Conservation (phyloP, 768 basidiomycete genomes). For the Mycena pura region DNA sequence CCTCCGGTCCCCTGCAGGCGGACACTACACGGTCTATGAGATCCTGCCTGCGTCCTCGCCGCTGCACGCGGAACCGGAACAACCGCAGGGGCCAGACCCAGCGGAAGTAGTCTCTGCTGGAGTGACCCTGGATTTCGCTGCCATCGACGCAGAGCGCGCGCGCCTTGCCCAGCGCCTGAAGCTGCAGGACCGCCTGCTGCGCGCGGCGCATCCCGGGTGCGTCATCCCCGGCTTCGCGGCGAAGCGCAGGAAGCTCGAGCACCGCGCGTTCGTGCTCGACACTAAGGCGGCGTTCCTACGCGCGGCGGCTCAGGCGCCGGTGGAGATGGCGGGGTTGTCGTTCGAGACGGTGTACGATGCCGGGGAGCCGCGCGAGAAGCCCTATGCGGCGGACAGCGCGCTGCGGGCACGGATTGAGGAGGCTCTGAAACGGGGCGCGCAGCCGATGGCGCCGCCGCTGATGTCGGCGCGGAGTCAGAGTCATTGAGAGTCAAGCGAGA, state of each 20-base stretch:
- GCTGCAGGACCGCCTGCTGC: conserved; percentile 12
- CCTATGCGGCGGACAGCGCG: background rate
- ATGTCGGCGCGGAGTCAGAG: too few species aligned
- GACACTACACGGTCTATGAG: conserved; percentile 14
- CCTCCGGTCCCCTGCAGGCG: too few species aligned
- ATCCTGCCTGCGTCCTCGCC: conserved; percentile 17
- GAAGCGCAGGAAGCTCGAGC: conserved; percentile 1
- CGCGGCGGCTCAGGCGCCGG: background rate
- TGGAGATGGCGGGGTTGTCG: background rate
- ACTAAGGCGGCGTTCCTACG: background rate
- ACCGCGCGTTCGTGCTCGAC: background rate
- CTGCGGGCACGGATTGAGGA: background rate
- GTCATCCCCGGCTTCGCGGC: background rate
- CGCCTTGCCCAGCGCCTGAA: background rate
- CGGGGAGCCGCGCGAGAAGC: background rate
- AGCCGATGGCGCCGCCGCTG: background rate
- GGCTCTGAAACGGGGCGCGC: background rate
- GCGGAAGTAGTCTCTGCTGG: too few species aligned
- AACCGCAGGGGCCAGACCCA: too few species aligned
- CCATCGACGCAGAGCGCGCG: conserved; percentile 4
- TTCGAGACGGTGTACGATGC: conserved; percentile 2
- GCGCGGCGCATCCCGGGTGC: conserved; percentile 1
- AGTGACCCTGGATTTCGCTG: too few species aligned
- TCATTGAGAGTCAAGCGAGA: too few species aligned
- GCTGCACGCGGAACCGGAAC: too few species aligned